Percentiles rank a stretch among this genome's conserved stretches.
Conservation (phyloP, 345 rosid genomes). For the Cardamine occulta region DNA sequence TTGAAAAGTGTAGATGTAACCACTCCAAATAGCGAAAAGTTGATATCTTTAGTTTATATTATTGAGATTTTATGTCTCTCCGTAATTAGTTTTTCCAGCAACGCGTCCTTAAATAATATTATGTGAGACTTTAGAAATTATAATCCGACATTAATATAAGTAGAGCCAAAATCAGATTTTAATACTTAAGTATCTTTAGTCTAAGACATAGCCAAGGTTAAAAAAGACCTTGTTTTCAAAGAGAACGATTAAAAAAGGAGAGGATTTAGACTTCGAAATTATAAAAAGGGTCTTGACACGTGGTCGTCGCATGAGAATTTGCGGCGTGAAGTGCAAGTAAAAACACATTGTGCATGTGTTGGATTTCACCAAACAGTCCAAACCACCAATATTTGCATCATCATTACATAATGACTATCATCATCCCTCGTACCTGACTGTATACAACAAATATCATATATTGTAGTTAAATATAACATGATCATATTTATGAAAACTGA, state of each 20-base stretch:
- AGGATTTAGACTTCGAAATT: conserved; percentile 17
- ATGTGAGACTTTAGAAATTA: background rate
- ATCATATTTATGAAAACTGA: background rate
- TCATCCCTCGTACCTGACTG: background rate
- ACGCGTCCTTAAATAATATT: conserved; percentile 26
- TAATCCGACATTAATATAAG: background rate
- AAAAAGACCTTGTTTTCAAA: conserved; percentile 8
- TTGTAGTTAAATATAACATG: background rate
- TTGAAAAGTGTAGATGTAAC: conserved; percentile 25
- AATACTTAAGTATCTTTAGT: conserved; percentile 17
- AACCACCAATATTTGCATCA: conserved; percentile 9
- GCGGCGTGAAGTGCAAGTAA: conserved; percentile 41
- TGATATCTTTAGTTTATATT: conserved; percentile 20
- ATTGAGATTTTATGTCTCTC: conserved; percentile 26
- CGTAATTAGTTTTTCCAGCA: conserved; percentile 34
- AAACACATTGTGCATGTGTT: conserved; percentile 23
- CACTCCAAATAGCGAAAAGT: conserved; percentile 39
- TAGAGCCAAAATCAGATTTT: conserved; percentile 40
- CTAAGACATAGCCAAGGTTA: conserved; percentile 3
- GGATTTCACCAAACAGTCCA: conserved; percentile 26
- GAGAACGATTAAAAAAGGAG: background rate
- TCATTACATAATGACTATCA: no score
- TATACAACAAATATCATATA: background rate
- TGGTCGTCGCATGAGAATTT: conserved; percentile 34
- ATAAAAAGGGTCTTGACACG: conserved; percentile 18